Evolutionary conservation across 75 land plant species (phyloP).

Genomic region (Sequoiadendron giganteum): DNA sequence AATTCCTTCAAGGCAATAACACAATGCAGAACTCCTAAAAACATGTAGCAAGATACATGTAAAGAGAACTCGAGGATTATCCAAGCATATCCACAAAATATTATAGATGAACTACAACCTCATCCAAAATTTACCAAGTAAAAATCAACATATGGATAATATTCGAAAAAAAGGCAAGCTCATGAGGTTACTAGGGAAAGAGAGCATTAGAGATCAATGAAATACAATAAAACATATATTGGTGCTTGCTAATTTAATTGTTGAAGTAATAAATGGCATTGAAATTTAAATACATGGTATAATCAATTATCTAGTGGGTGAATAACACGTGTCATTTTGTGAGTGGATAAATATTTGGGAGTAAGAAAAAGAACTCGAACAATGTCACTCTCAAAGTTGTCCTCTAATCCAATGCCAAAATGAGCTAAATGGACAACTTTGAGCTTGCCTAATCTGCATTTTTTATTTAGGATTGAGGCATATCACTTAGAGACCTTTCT

Average conservation of each 20-base stretch:
- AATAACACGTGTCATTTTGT: constrained; percentile 84
- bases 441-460: too few species aligned
- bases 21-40: neutral
- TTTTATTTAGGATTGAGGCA: too few species aligned
- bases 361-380: constrained; percentile 86
- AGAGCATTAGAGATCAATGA: neutral
- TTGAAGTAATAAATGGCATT: neutral
- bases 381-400: constrained; percentile 79
- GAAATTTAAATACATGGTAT: neutral
- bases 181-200: neutral
- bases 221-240: neutral
- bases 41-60: neutral
- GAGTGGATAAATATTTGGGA: constrained; percentile 60
- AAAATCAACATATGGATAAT: neutral
- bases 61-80: neutral
- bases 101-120: neutral
- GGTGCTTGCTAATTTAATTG: neutral
- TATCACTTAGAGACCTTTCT: too few species aligned
- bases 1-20: neutral
- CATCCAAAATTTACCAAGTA: neutral
- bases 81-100: neutral
- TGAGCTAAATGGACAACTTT: too few species aligned
- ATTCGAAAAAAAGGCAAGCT: neutral
- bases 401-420: too few species aligned
- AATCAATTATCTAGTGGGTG: constrained; percentile 82